Evolutionary conservation across 192 early-diverging fungal species (phyloP).

Genomic region (Backusella macrospora): DNA sequence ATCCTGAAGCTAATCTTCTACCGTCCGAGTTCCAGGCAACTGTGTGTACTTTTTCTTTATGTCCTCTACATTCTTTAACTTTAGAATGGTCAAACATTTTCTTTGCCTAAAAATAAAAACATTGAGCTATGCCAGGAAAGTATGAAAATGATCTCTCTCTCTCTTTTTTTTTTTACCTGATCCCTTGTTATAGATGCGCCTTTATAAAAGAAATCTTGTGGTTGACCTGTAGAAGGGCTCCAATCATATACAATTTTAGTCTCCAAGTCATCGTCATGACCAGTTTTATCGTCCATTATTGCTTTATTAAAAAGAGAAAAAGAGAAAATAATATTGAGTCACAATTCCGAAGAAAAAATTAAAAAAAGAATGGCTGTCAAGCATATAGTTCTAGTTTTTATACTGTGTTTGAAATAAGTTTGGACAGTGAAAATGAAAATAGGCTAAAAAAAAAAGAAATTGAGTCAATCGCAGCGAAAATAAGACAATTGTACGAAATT

Average conservation of each 20-base stretch:
- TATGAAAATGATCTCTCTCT: not conserved
- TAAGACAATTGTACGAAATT: no score
- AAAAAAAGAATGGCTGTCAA: no score
- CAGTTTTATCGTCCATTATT: constrained; percentile 20
- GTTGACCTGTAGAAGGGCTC: constrained; percentile 31
- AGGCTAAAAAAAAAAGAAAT: no score
- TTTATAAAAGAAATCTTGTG: constrained; percentile 22
- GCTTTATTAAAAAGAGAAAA: not conserved
- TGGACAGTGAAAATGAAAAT: no score
- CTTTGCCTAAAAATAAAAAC: constrained; percentile 39
- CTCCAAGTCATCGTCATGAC: constrained; percentile 11
- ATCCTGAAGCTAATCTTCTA: constrained; percentile 67
- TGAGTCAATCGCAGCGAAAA: no score
- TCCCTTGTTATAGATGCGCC: constrained; percentile 21
- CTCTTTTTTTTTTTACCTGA: constrained; percentile 25
- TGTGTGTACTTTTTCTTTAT: constrained; percentile 64
- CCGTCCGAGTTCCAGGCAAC: constrained; percentile 80
- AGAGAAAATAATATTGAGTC: constrained; percentile 5
- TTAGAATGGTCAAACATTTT: constrained; percentile 44
- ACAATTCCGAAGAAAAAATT: no score
- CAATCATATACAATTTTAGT: constrained; percentile 31
- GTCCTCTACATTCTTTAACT: constrained; percentile 56
- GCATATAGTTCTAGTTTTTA: no score
- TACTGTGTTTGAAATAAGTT: no score
- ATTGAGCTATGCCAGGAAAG: not conserved